Conservation (phyloP, 192 early-diverging fungal genomes). For the Backusella liffmaniae region DNA sequence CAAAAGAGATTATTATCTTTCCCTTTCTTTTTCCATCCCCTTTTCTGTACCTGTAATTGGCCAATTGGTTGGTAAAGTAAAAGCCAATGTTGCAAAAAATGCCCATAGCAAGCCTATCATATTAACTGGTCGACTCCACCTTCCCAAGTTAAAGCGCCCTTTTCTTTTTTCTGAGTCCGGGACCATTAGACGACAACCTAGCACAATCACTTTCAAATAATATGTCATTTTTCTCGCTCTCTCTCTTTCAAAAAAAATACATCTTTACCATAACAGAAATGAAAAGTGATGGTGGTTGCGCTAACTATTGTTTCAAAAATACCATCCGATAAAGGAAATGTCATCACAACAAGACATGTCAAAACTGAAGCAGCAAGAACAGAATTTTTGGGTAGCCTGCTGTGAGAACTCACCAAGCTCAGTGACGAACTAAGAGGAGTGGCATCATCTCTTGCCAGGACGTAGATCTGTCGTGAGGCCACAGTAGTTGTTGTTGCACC, state of each 20-base stretch:
- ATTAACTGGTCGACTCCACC: conserved; percentile 17
- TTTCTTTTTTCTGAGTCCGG: conserved; percentile 2
- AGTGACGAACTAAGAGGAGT: conserved; percentile 11
- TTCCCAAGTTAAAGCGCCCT: conserved; percentile 25
- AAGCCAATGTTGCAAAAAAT: conserved; percentile 22
- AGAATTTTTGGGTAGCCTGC: conserved; percentile 16
- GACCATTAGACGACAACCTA: conserved; percentile 11
- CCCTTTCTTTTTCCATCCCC: background rate
- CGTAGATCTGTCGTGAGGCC: conserved; percentile 48
- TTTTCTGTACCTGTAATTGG: conserved; percentile 26
- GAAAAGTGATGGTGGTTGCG: conserved; percentile 29
- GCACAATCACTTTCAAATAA: conserved; percentile 17
- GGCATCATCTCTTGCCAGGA: conserved; percentile 50
- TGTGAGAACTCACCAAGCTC: background rate
- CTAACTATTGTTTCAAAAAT: conserved; percentile 32
- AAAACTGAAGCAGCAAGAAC: background rate
- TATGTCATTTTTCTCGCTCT: background rate
- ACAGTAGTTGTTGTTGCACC: conserved; percentile 44
- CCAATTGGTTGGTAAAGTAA: conserved; percentile 30
- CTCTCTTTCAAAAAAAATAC: background rate
- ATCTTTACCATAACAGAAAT: conserved; percentile 29
- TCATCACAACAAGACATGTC: conserved; percentile 12
- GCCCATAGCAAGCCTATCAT: conserved; percentile 26
- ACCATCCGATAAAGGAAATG: conserved; percentile 28
- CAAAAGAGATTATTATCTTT: background rate